These are phyloP conservation scores for Diaporthe destruens DNA, from an alignment of 2,329 filamentous ascomycete species.

Conservation along the genomic window DNA sequence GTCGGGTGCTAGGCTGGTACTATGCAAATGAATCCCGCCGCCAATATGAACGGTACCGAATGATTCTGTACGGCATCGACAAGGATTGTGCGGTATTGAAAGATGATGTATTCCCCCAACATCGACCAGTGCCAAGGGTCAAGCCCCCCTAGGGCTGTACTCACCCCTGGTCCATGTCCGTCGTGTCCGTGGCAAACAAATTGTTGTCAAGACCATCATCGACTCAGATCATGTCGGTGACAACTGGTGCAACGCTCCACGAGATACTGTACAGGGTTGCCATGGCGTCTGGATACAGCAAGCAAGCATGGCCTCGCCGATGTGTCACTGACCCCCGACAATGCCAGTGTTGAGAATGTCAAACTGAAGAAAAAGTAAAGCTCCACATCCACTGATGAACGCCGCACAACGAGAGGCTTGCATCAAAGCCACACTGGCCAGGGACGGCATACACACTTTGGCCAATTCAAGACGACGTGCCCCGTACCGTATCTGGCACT, in stretches of 20 bases:
- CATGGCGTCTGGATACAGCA: no score
- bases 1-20: slow-evolving; percentile 21
- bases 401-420: not conserved
- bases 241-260: not conserved
- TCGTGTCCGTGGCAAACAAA: not conserved
- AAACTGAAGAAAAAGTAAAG: not conserved
- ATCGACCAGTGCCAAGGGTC: not conserved
- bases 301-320: not conserved
- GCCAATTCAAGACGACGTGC: not conserved
- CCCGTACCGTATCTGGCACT: no score
- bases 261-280: no score
- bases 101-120: not conserved
- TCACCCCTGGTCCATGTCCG: not conserved
- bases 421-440: not conserved
- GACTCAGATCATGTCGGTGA: not conserved
- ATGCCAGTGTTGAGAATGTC: not conserved
- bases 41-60: not conserved
- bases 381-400: not conserved
- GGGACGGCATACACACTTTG: not conserved
- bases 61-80: not conserved
- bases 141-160: not conserved
- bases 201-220: not conserved
- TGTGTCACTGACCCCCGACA: not conserved
- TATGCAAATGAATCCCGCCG: not conserved
- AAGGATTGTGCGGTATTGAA: not conserved